Conservation (phyloP, 2,329 filamentous ascomycete species). For the Orbilia blumenaviensis region DNA sequence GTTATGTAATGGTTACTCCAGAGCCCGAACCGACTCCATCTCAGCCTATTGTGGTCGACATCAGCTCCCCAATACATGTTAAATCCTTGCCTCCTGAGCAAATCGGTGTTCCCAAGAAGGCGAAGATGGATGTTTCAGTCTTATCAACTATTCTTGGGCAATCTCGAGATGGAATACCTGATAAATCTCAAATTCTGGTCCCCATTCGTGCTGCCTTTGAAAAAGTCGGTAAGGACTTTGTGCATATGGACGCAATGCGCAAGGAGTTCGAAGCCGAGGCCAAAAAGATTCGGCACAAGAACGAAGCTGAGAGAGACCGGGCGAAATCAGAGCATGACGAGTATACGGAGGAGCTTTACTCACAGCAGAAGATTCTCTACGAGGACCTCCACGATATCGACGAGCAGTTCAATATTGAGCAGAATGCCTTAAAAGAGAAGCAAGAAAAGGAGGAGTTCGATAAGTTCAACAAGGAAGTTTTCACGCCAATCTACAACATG, state of each 20-base stretch:
- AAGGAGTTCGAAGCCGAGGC: slow-evolving; percentile 54
- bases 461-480: slow-evolving; percentile 57
- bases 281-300: slow-evolving; percentile 55
- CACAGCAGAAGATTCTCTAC: slow-evolving; percentile 58
- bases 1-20: slow-evolving; percentile 48
- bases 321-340: slow-evolving; percentile 57
- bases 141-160: slow-evolving; percentile 43
- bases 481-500: slow-evolving; percentile 57
- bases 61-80: slow-evolving; percentile 37
- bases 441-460: slow-evolving; percentile 58
- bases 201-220: slow-evolving; percentile 38
- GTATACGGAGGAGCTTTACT: slow-evolving; percentile 56
- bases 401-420: slow-evolving; percentile 57
- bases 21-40: slow-evolving; percentile 19
- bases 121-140: slow-evolving; percentile 30
- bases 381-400: slow-evolving; percentile 58
- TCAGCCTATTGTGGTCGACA: slow-evolving; percentile 17
- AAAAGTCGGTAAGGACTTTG: slow-evolving; percentile 56
- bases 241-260: slow-evolving; percentile 56
- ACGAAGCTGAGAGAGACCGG: slow-evolving; percentile 55
- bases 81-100: slow-evolving; percentile 31
- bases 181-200: slow-evolving; percentile 25
- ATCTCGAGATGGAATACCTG: slow-evolving; percentile 30
- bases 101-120: slow-evolving; percentile 12
- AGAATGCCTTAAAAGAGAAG: slow-evolving; percentile 56